Base-by-base conservation (phyloP, 129 eudicot species). In the Helianthus annuus region DNA sequence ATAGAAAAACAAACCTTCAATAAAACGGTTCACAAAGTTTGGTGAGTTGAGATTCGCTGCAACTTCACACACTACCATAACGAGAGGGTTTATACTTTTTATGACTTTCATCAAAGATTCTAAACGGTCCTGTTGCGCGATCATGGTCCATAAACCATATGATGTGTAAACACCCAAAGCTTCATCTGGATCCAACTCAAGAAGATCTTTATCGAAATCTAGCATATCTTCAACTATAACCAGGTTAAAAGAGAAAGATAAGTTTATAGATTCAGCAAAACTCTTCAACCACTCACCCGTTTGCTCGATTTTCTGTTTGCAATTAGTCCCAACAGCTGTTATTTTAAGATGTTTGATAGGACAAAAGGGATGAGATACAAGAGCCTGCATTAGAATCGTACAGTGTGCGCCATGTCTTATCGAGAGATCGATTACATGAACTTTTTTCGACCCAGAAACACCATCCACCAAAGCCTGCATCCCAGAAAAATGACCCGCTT, bases 31-130 rank as follows among this genome's bases (percentile, higher is more conserved):
- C 61, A 86, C 84, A 62, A 89, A 89, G 65, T 71, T 64, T 0
- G 96, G 87, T 4, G 87, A 76, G 70, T 86, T 89, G 7, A 69
- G 71, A 71, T 89, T 86, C 9, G 66, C 85, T 44, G 84, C 88
- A 9, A 69, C 32, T 71, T 86, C 89, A 10, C 44, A 10, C 3
- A 89, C 76, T 39, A 89, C 70, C 92, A 86, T 86, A 3, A 75
- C 75, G 66, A 80, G 48, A n/a, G 88, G 96, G 48, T 78, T 82
- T 4, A 48, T 56, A 17, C 60, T 74, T 65, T 59, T 66, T 32
- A 89, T 76, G 13, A 80, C 83, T 19, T 69, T 82, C 88, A 86
- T 82, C 15, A 86, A 1, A 3, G 51, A 60, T 32, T 86, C 90
- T 10, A 86, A 54, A 44, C 73, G 72, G 17, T 68, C 76, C 15